These are phyloP conservation scores for Cynanchum wilfordii DNA, from an alignment of 257 asterid genomes.

Conservation along the genomic window DNA sequence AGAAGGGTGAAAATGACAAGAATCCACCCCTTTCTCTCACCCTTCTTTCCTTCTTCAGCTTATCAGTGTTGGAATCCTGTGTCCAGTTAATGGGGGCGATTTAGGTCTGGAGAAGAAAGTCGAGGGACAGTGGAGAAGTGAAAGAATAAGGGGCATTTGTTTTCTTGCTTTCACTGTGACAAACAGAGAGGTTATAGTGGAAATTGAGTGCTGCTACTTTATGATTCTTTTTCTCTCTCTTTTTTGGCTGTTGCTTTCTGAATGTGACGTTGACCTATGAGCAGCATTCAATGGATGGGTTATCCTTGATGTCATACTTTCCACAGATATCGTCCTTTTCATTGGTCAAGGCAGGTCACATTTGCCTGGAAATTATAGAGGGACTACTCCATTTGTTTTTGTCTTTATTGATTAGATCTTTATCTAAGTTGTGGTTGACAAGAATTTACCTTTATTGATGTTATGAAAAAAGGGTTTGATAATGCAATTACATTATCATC, in stretches of 20 bases:
- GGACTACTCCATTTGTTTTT: background rate
- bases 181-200: conserved; percentile 33
- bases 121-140: conserved; percentile 6
- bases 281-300: conserved; percentile 32
- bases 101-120: conserved; percentile 1
- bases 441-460: background rate
- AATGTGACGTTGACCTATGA: conserved; percentile 41
- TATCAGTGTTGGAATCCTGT: background rate
- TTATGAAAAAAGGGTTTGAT: background rate
- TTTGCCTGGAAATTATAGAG: conserved; percentile 13
- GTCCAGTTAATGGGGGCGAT: background rate
- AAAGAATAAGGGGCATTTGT: background rate
- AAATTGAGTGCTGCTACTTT: conserved; percentile 41
- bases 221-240: conserved; percentile 26
- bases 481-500: background rate
- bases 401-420: conserved; percentile 1
- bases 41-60: background rate
- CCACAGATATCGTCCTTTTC: conserved; percentile 29
- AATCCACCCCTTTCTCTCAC: background rate
- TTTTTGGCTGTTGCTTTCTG: conserved; percentile 38
- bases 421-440: conserved; percentile 1
- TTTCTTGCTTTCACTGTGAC: conserved; percentile 16
- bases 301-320: conserved; percentile 30
- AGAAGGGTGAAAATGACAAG: background rate
- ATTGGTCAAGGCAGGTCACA: conserved; percentile 27